Base-by-base conservation (phyloP, 345 rosid genomes). In the Lepidium aucheri region DNA sequence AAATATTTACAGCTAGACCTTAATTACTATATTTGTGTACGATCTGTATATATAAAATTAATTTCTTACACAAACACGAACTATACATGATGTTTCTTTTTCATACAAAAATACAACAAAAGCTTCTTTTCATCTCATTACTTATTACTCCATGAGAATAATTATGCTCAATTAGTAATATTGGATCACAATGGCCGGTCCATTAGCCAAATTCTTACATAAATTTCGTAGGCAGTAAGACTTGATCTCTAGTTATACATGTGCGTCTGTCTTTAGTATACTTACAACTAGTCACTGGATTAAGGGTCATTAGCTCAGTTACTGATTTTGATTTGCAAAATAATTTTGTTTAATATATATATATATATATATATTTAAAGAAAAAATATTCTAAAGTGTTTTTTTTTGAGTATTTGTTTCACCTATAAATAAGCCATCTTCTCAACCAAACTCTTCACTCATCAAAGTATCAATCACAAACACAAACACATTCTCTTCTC, bases 341-440 rank as follows among this genome's bases (percentile, higher is more conserved):
- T 60, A 24, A 24, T 30, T 39, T 40, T 9, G 18, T 17, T n/a
- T 36, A 1, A 13, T 54, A 38, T 8, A 26, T 24, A 15, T 28
- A 13, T 54, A 38, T 8, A 26, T 24, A 15, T 28, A 13, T 54
- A 38, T 8, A 26, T 24, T 11, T 28, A 20, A 20, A 20, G 22
- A 2, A 38, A 39, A 16, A 36, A 35, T 7, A 15, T 4, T 65
- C 3, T 5, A 17, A 17, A 40, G 20, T 7, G 3, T 5, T 56
- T 42, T 1, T 32, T 26, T 41, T 15, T 16, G 3, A 51, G 61
- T 13, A 43, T 13, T 72, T 34, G 18, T 58, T 49, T 73, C 55
- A 15, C 68, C 77, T 74, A 74, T 74, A 74, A 74, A 74, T 73
- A 33, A 67, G 59, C 18, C 67, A 45, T 38, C 39, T 67, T 34